Evolutionary conservation across 495 filamentous ascomycete species (phyloP), one percentile per base, ranked within the genome.

Genomic region (Neurospora sp.): DNA sequence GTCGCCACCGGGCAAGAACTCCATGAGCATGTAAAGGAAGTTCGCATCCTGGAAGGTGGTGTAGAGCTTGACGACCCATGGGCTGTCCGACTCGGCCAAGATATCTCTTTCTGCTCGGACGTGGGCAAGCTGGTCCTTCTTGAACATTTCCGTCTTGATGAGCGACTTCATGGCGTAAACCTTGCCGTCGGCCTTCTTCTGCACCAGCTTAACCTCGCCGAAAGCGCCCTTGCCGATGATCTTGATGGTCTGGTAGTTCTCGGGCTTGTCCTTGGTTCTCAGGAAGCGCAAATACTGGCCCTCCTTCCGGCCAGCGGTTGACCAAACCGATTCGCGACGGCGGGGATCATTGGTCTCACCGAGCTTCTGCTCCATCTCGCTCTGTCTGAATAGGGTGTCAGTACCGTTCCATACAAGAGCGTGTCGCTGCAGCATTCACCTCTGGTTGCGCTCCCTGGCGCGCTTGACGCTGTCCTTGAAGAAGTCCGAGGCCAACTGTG

Each of bases 171-270:
- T 91, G 61, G 96, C 96, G 78, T 98, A 99, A 72, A 98, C 94
- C 82, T 97, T 96, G 80, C 93, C 93, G 77, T 98, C 96, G n/a
- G 90, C 88, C 86, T 94, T 97, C 83, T 96, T 91, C 82, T 96
- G 93, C 73, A 99, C 96, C 72, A 99, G 87, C 82, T 94, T 95
- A 70, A 99, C 96, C 81, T 99, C 96, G 82, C 96, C 96, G 79
- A 99, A 99, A 16, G 96, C 96, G 80, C 96, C 96, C 87, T 98
- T 99, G 78, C 96, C 96, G 78, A 99, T 98, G 75, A 98, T 92
- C 85, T 97, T 98, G 80, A 98, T 87, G 8, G 96, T 98, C 74
- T 89, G 87, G 86, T 97, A 99, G 84, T 98, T 97, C 71, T 92
- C 88, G 8, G 96, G 93, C 77, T 89, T 89, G 77, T 98, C 93